Evolutionary conservation across 257 asterid species (phyloP).

Genomic region (Solanum lycopersicoides): DNA sequence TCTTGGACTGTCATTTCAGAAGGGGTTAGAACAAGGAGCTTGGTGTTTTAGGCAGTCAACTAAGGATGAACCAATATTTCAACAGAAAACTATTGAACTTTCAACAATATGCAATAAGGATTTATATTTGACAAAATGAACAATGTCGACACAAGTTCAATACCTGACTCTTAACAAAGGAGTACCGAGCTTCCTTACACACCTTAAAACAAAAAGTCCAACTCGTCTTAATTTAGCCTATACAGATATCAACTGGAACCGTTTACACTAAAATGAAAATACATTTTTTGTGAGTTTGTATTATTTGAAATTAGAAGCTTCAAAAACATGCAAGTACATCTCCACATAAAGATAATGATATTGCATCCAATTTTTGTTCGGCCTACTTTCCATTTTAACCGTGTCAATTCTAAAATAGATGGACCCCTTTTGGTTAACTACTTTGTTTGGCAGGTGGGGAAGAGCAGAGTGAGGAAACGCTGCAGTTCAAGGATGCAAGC

Average conservation of each 20-base stretch:
- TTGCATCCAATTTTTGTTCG: neutral
- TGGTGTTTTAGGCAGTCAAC: neutral
- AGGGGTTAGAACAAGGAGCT: neutral
- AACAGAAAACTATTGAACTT: neutral
- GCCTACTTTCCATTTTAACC: neutral
- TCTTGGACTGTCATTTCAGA: constrained; percentile 57
- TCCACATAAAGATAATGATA: neutral
- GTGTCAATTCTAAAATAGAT: neutral
- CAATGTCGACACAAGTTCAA: neutral
- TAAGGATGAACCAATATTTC: neutral
- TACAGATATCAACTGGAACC: neutral
- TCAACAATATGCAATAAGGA: neutral
- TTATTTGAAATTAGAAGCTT: neutral
- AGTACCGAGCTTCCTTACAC: neutral
- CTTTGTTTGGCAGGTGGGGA: neutral
- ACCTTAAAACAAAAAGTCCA: neutral
- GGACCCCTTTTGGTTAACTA: neutral
- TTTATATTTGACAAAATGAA: neutral
- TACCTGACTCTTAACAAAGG: neutral
- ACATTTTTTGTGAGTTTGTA: neutral
- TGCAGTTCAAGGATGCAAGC: neutral
- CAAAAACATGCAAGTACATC: neutral
- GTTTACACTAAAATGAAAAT: neutral
- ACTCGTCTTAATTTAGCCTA: neutral
- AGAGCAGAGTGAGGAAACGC: neutral